Evolutionary conservation across 768 basidiomycete genomes (phyloP), one percentile per base, ranked within the genome.

Genomic region (Vararia minispora): DNA sequence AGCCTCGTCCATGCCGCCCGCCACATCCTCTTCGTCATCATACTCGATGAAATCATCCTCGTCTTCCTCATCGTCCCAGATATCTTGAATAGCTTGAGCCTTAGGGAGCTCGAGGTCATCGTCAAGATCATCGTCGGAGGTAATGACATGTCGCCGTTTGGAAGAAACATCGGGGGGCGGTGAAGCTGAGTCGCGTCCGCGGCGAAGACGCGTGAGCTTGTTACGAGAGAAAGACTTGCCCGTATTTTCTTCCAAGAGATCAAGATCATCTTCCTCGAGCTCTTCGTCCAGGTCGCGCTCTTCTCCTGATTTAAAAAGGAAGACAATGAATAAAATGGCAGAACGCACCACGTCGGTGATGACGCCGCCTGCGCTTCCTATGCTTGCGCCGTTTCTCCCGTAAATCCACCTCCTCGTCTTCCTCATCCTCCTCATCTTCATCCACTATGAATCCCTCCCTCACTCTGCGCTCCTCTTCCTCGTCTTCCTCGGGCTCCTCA

Each of bases 401-500:
- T 29, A n/a, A n/a, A n/a, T 74, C 68, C 3, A 72, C 68, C 14
- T 74, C 75, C 11, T 71, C 74, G 2, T 75, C 76, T 0, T 76
- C 82, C 3, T 82, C 85, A 0, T 89, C 87, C 6, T 89, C 89
- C 42, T 92, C 88, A 7, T 85, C 81, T 40, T 82, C 85, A 40
- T 85, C 85, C 6, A 91, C 90, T 50, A 97, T 95, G 55, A 97
- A 95, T 0, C 87, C 91, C 35, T 91, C 85, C 35, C 76, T 65
- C 40, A 95, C 76, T 40, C 74, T 68, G 41, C 74, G 71, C 50
- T 66, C 82, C 62, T 90, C 90, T 45, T 94, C 92, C 50, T 78
- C 84, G 53, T 94, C 90, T 33, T 94, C 90, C 26, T 92, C 87
- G 25, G 74, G 81, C 53, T 90, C 85, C 51, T 88, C 87, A 31